These are phyloP conservation scores for Castanospermum australe DNA, from an alignment of 306 rosid species.

Conservation along the genomic window DNA sequence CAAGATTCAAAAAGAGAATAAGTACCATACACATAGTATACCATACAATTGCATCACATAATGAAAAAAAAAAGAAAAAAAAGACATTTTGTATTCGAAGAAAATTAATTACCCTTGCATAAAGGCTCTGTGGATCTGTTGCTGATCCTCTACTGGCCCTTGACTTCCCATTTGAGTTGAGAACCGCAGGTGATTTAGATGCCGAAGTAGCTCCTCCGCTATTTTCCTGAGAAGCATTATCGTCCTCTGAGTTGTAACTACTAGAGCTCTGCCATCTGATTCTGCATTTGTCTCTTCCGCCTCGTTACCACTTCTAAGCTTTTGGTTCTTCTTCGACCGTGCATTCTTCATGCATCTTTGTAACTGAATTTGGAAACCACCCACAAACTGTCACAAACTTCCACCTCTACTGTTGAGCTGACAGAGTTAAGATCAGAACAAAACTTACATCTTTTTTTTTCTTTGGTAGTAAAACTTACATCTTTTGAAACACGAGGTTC, in stretches of 20 bases:
- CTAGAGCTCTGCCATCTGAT: slow-evolving; percentile 43
- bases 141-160: slow-evolving; percentile 69
- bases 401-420: not conserved
- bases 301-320: slow-evolving; percentile 25
- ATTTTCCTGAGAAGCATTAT: slow-evolving; percentile 44
- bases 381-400: not conserved
- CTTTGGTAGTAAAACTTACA: too few species aligned
- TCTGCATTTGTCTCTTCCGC: slow-evolving; percentile 43
- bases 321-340: slow-evolving; percentile 39
- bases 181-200: slow-evolving; percentile 29
- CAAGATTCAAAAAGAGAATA: slow-evolving; percentile 7
- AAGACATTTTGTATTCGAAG: not conserved
- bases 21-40: not conserved
- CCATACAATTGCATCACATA: not conserved
- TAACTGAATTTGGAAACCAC: slow-evolving; percentile 31
- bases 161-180: slow-evolving; percentile 45
- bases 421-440: not conserved
- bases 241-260: slow-evolving; percentile 56
- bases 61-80: not conserved
- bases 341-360: slow-evolving; percentile 36
- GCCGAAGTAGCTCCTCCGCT: slow-evolving; percentile 40
- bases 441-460: too few species aligned
- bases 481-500: slow-evolving; percentile 39
- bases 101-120: slow-evolving; percentile 62
- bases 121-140: slow-evolving; percentile 80